Percentiles rank a stretch among this genome's conserved stretches.
phyloP scores from a whole-genome alignment of 2,329 filamentous ascomycete genomes.

The Fonsecaea erecta region DNA sequence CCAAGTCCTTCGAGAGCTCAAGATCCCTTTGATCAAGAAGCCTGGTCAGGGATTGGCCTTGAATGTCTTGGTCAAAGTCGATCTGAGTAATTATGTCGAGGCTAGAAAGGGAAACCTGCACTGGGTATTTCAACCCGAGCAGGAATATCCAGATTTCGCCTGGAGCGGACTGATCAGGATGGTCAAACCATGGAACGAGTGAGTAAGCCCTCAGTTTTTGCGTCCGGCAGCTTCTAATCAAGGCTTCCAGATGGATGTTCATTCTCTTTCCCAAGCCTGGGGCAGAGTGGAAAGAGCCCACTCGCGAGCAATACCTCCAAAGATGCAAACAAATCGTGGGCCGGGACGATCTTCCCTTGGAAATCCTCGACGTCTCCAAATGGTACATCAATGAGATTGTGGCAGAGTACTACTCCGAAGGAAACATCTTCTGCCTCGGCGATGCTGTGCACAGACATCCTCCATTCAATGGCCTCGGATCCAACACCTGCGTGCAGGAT shows the following conservation, averaged over 20 bases:
- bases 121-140: slow-evolving; percentile 62
- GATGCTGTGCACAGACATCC: slow-evolving; percentile 47
- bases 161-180: slow-evolving; percentile 60
- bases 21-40: slow-evolving; percentile 53
- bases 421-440: slow-evolving; percentile 44
- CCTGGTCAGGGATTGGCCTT: slow-evolving; percentile 56
- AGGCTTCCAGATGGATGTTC: slow-evolving; percentile 56
- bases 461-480: slow-evolving; percentile 45
- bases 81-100: slow-evolving; percentile 57
- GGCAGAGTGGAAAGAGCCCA: slow-evolving; percentile 47
- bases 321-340: slow-evolving; percentile 59
- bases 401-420: slow-evolving; percentile 58
- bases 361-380: slow-evolving; percentile 60
- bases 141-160: slow-evolving; percentile 57
- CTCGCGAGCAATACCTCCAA: slow-evolving; percentile 53
- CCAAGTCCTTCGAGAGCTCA: slow-evolving; percentile 52
- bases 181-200: slow-evolving; percentile 66
- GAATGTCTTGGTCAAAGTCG: slow-evolving; percentile 56
- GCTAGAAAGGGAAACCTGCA: slow-evolving; percentile 63
- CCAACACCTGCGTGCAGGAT: slow-evolving; percentile 48
- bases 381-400: slow-evolving; percentile 68
- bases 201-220: slow-evolving; percentile 6
- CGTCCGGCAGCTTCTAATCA: slow-evolving; percentile 3
- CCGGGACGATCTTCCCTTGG: slow-evolving; percentile 56
- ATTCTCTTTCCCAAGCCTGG: slow-evolving; percentile 55